Percentiles rank a stretch among this genome's conserved stretches.
Evolutionary conservation across 352 stramenopile genomes (phyloP).

Genomic region (Phytophthora foliorum): DNA sequence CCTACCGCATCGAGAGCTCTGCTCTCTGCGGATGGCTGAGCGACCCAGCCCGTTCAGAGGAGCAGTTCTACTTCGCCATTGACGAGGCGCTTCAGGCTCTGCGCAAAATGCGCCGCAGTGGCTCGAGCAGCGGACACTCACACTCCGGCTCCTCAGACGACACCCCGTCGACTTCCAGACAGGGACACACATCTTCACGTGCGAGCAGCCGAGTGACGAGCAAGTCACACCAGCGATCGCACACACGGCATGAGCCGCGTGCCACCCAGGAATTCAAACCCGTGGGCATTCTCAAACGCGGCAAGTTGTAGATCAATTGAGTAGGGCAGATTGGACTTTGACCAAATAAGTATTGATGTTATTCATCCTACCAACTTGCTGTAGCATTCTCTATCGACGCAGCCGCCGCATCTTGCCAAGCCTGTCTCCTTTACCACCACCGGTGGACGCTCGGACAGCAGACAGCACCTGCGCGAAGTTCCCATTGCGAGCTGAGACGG

Average conservation of each 20-base stretch:
- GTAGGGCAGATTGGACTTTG: conserved; percentile 10
- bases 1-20: conserved; percentile 81
- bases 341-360: conserved; percentile 42
- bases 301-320: conserved; percentile 36
- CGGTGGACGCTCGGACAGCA: conserved; percentile 54
- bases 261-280: conserved; percentile 49
- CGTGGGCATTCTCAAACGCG: conserved; percentile 68
- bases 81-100: conserved; percentile 58
- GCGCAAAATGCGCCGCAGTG: conserved; percentile 44
- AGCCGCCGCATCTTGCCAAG: conserved; percentile 49
- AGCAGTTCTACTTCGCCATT: conserved; percentile 76
- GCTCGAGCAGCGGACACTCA: conserved; percentile 20
- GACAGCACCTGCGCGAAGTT: conserved; percentile 77
- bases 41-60: conserved; percentile 55
- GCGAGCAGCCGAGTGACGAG: conserved; percentile 23
- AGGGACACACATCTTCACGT: conserved; percentile 16
- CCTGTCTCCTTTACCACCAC: conserved; percentile 50
- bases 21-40: conserved; percentile 78
- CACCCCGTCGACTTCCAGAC: conserved; percentile 20
- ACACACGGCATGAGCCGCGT: conserved; percentile 37
- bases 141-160: conserved; percentile 39
- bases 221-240: conserved; percentile 32
- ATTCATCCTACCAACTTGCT: conserved; percentile 4
- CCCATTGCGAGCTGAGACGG: conserved; percentile 28
- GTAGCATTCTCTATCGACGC: conserved; percentile 1